A percentile compares a stretch with the other conserved stretches of the same genome.
Evolutionary conservation across 2,329 filamentous ascomycete species (phyloP).

Genomic region (Pyrenophora tritici-repentis): DNA sequence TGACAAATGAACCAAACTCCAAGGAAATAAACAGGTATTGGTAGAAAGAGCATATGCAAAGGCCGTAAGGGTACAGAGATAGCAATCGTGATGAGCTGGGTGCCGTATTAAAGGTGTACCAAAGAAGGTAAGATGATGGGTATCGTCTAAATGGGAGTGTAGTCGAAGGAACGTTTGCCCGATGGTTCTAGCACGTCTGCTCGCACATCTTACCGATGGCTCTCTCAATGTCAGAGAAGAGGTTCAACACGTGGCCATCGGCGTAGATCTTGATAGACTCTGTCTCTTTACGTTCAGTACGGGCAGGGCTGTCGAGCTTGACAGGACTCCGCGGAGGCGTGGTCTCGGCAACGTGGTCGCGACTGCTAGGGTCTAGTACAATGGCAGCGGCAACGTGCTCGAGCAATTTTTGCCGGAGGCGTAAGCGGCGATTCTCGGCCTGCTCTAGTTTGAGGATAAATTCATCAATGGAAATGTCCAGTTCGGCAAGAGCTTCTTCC

Average conservation of each 20-base stretch:
- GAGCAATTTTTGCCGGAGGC: slow-evolving; percentile 77
- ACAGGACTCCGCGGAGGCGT: slow-evolving; percentile 49
- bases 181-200: slow-evolving; percentile 39
- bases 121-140: slow-evolving; percentile 17
- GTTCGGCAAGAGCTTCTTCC: slow-evolving; percentile 76
- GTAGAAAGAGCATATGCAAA: slow-evolving; percentile 22
- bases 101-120: slow-evolving; percentile 29
- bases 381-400: slow-evolving; percentile 77
- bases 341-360: slow-evolving; percentile 36
- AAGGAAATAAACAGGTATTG: slow-evolving; percentile 15
- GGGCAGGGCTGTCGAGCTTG: slow-evolving; percentile 43
- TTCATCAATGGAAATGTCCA: slow-evolving; percentile 78
- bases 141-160: slow-evolving; percentile 11
- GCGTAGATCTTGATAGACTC: slow-evolving; percentile 53
- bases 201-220: slow-evolving; percentile 52
- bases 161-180: slow-evolving; percentile 14
- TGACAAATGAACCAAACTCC: slow-evolving; percentile 16
- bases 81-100: slow-evolving; percentile 16
- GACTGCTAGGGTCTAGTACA: slow-evolving; percentile 40
- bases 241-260: slow-evolving; percentile 48
- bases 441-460: slow-evolving; percentile 81
- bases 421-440: slow-evolving; percentile 75
- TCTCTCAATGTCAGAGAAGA: slow-evolving; percentile 51
- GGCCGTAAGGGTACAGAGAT: slow-evolving; percentile 37
- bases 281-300: slow-evolving; percentile 44